phyloP scores from a whole-genome alignment of 345 rosid genomes.

The Eucalyptus marginata region DNA sequence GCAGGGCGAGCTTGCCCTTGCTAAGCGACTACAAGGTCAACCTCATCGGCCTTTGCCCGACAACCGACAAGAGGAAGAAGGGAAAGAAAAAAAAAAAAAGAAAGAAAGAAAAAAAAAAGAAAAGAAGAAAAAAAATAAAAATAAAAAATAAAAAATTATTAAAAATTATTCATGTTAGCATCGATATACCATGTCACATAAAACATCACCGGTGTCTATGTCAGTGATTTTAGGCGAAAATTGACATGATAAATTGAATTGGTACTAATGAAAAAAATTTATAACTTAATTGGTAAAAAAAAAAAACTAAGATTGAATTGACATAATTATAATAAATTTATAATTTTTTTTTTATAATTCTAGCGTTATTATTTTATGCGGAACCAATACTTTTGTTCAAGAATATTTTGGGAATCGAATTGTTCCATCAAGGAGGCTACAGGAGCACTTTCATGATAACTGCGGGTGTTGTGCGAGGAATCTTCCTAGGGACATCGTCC shows the following conservation, averaged over 20 bases:
- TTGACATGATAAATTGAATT: background rate
- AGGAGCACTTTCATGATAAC: background rate
- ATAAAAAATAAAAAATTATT: background rate
- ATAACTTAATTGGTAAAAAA: background rate
- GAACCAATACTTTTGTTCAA: background rate
- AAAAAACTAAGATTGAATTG: background rate
- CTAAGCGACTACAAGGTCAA: fast-evolving
- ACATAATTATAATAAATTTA: background rate
- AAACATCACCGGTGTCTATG: fast-evolving
- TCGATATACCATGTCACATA: fast-evolving
- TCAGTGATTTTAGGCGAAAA: background rate
- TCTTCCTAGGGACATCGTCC: background rate
- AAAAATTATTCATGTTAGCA: background rate
- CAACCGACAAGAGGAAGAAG: fast-evolving
- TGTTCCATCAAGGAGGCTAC: background rate
- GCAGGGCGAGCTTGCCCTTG: background rate
- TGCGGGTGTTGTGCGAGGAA: background rate
- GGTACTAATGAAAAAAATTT: background rate
- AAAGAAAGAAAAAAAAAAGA: too few relatives aligned
- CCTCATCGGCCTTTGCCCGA: background rate
- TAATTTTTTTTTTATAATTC: too few relatives aligned
- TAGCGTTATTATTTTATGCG: too few relatives aligned
- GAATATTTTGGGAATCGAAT: background rate
- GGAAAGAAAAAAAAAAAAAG: too few relatives aligned
- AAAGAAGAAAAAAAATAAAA: too few relatives aligned